Base-by-base conservation (phyloP, 2,329 filamentous ascomycete genomes). In the Hypoxylon sp. region DNA sequence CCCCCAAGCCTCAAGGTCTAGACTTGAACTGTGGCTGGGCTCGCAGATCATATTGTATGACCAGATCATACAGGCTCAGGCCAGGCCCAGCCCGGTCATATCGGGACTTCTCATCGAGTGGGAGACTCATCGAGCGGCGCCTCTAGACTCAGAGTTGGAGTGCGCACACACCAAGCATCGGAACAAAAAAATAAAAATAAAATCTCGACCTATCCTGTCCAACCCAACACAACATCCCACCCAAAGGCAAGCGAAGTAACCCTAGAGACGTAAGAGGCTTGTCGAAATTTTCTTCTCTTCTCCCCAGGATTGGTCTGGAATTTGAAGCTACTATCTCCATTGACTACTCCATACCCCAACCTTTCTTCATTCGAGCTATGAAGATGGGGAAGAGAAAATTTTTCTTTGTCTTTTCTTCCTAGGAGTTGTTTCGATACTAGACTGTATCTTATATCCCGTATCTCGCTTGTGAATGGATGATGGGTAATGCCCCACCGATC, bases 31-130 rank as follows among this genome's bases (percentile, higher is more conserved):
- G 55, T 62, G 64, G 55, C 61, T 64, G 56, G 65, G 59, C 62
- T 20, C 52, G 64, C 53, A 57, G 61, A 62, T 65, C 62, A 55
- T 53, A 65, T 65, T 65, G 39, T 54, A 59, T 37, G 57, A 67
- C 64, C 64, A 59, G 43, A 61, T 48, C 34, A n/a, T 34, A 28
- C 34, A 53, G 41, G 48, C 30, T 34, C 37, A 51, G 41, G 48
- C 47, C 48, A 32, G 46, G 17, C 15, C 52, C 5, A n/a, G 15
- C n/a, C 54, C 44, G 58, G 64, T 20, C 56, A 59, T 60, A 58
- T 67, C 56, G 52, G 60, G 60, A 60, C 22, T 50, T 50, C 47
- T 46, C 39, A 47, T 54, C 20, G 34, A 63, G 32, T 13, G n/a
- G 55, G n/a, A n/a, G n/a, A n/a, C 47, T 46, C 39, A 47, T 54